These are phyloP conservation scores for Populus simonii DNA, from an alignment of 345 rosid species.

Conservation along the genomic window DNA sequence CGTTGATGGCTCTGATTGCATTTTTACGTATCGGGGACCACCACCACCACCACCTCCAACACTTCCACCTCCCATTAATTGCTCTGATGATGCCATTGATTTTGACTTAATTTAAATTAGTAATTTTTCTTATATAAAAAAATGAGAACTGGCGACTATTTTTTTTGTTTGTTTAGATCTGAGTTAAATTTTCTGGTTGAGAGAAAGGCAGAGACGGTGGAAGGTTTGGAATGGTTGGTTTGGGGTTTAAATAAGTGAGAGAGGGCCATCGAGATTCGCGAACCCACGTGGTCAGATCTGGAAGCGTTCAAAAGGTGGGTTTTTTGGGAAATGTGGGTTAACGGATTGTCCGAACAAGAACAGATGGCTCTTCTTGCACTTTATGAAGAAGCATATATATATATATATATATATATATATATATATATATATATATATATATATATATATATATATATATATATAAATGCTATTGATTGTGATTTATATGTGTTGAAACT, in stretches of 20 bases:
- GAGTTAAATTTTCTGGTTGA: not conserved
- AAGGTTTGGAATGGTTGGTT: not conserved
- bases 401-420: too few species aligned
- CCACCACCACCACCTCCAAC: not conserved
- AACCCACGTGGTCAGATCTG: not conserved
- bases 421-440: too few species aligned
- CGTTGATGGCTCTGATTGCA: slow-evolving; percentile 60
- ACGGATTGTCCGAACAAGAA: not conserved
- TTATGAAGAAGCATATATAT: too few species aligned
- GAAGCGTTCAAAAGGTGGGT: not conserved
- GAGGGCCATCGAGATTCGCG: not conserved
- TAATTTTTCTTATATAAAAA: too few species aligned
- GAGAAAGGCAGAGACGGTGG: not conserved
- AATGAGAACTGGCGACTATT: too few species aligned
- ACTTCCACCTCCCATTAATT: slow-evolving; percentile 47
- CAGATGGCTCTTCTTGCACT: not conserved
- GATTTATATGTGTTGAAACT: too few species aligned
- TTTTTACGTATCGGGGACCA: slow-evolving; percentile 62
- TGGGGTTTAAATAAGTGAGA: not conserved
- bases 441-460: too few species aligned
- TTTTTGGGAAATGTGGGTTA: not conserved
- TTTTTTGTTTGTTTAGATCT: not conserved
- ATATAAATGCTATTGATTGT: too few species aligned
- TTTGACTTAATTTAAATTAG: slow-evolving; percentile 26
- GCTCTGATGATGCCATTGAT: slow-evolving; percentile 53